A percentile compares a stretch with the other conserved stretches of the same genome.
Conservation (phyloP, 2,329 filamentous ascomycete species). For the Mollisiaceae sp. region DNA sequence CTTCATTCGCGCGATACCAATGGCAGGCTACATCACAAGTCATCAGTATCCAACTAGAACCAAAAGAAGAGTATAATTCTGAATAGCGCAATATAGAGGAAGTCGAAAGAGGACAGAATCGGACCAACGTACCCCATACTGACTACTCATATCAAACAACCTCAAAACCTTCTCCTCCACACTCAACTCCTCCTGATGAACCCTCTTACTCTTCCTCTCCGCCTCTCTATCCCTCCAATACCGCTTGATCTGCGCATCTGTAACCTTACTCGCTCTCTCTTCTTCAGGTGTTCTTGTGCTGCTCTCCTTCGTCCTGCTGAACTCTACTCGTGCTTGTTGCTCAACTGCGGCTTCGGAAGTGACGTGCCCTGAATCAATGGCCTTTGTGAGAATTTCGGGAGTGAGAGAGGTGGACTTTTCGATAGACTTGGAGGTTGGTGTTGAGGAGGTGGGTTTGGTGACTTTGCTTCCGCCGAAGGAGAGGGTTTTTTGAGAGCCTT, state of each 20-base stretch:
- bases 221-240: conserved; percentile 81
- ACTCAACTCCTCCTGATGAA: conserved; percentile 78
- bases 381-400: neutral
- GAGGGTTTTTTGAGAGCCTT: conserved; percentile 60
- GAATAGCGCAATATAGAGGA: neutral
- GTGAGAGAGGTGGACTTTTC: neutral
- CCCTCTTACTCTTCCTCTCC: conserved; percentile 67
- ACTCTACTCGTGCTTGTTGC: conserved; percentile 33
- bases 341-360: conserved; percentile 24
- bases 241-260: conserved; percentile 69
- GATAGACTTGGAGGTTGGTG: conserved; percentile 16
- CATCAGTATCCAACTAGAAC: conserved; percentile 9
- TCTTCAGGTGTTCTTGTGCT: conserved; percentile 48
- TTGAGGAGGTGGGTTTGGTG: conserved; percentile 55
- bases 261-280: conserved; percentile 65
- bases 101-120: neutral
- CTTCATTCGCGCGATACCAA: conserved; percentile 80
- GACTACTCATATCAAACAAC: conserved; percentile 89
- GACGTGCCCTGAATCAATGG: conserved; percentile 28
- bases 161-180: conserved; percentile 84
- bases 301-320: conserved; percentile 46
- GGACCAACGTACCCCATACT: conserved; percentile 80
- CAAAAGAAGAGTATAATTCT: conserved; percentile 13
- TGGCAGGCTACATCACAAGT: conserved; percentile 69
- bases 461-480: conserved; percentile 64